Evolutionary conservation across 108 stramenopile species (phyloP), one percentile per base, ranked within the genome.

Genomic region (Nitzschia sp.): DNA sequence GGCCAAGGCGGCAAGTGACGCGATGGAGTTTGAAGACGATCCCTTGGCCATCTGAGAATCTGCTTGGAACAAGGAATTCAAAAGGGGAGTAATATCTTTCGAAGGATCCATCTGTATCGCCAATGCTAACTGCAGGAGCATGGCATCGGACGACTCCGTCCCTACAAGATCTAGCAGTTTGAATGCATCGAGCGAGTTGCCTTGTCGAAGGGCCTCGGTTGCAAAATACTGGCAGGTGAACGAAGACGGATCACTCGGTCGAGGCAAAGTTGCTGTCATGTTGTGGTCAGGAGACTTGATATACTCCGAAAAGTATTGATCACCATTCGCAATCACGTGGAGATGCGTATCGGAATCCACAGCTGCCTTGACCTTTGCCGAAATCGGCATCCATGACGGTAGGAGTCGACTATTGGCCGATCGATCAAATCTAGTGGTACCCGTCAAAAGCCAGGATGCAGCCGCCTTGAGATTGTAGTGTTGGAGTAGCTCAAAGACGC

Each of bases 361-460:
- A 0, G 83, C 73, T 6, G 85, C 88, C 46, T 69, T 71, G 29
- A 69, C 48, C 73, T 90, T 90, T 4, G 77, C 62, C n/a, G 74
- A 64, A 13, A 86, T 69, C 30, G 93, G 85, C 21, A 89, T 63
- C 83, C 87, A 92, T 0, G 84, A 72, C 15, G 90, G 85, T 33
- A 94, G 54, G 25, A 90, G 67, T 16, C 75, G 82, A 25, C 79
- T 78, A 54, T 82, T 72, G 9, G 88, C 68, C 16, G 63, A 63
- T 15, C 77, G 45, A 47, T 80, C 75, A 27, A 81, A 79, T 21
- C 57, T 29, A 3, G 65, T 45, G 1, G 77, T 82, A 35, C 93
- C 93, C 35, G 87, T 88, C 19, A 94, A 71, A 32, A 94, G 77
- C 74, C 85, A 76, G 2, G 87, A 89, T 25, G 85, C 80, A 9